A percentile compares a stretch with the other conserved stretches of the same genome.
Conservation (phyloP, 495 filamentous ascomycete genomes). For the Penicillium samsonianum region DNA sequence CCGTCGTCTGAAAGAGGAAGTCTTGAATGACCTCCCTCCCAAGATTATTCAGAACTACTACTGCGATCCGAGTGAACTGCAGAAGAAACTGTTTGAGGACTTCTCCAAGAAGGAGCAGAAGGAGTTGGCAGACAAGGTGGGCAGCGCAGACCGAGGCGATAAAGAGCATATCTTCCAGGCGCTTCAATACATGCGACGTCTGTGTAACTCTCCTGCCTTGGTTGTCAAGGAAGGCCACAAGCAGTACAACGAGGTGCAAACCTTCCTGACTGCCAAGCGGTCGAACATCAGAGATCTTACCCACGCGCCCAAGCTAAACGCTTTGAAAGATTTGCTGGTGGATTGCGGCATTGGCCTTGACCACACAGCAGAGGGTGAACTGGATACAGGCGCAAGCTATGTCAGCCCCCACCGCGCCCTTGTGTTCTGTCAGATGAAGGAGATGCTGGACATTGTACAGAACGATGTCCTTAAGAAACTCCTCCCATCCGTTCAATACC, state of each 20-base stretch:
- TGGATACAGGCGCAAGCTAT: slow-evolving; percentile 70
- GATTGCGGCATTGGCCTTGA: slow-evolving; percentile 91
- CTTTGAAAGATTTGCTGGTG: slow-evolving; percentile 83
- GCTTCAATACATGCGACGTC: slow-evolving; percentile 97
- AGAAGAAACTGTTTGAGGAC: slow-evolving; percentile 93
- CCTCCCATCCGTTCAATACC: slow-evolving; percentile 82
- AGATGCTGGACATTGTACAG: slow-evolving; percentile 98
- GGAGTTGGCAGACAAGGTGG: slow-evolving; percentile 74
- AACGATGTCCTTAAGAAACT: slow-evolving; percentile 82
- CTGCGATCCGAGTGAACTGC: slow-evolving; percentile 94
- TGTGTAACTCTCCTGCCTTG: slow-evolving; percentile 94
- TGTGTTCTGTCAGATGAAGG: slow-evolving; percentile 99
- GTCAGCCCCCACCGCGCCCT: slow-evolving; percentile 94
- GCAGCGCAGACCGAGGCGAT: slow-evolving; percentile 77
- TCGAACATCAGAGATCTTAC: slow-evolving; percentile 78
- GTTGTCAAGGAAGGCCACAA: slow-evolving; percentile 94
- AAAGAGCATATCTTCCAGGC: slow-evolving; percentile 99
- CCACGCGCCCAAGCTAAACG: slow-evolving; percentile 91
- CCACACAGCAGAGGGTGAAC: slow-evolving; percentile 52
- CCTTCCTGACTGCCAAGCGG: slow-evolving; percentile 63
- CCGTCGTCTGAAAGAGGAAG: slow-evolving; percentile 95
- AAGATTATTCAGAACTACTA: slow-evolving; percentile 99
- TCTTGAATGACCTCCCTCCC: slow-evolving; percentile 91
- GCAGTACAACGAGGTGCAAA: slow-evolving; percentile 82
- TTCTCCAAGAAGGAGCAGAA: slow-evolving; percentile 92